A percentile compares a stretch with the other conserved stretches of the same genome.
Evolutionary conservation across 495 filamentous ascomycete genomes (phyloP).

Genomic region (Penicillium psychrofluorescens): DNA sequence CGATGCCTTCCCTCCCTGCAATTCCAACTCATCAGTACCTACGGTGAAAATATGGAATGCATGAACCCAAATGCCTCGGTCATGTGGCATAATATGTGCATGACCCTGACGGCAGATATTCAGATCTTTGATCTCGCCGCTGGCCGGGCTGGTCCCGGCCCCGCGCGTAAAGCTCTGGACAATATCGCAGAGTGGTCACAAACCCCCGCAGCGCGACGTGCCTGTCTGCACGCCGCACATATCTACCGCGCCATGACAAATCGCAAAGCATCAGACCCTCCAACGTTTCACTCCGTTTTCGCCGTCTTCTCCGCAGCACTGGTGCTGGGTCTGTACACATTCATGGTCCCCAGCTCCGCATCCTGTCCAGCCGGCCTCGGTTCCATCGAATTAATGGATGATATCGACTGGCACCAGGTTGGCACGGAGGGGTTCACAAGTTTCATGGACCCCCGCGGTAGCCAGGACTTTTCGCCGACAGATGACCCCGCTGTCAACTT

Average conservation of each 20-base stretch:
- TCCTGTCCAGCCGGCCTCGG: conserved; percentile 21
- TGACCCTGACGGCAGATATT: conserved; percentile 44
- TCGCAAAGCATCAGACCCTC: conserved; percentile 41
- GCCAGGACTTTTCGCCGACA: conserved; percentile 20
- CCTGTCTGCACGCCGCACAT: conserved; percentile 44
- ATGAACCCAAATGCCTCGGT: conserved; percentile 40
- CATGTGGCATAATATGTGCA: conserved; percentile 47
- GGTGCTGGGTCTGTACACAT: conserved; percentile 44
- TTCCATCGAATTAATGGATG: conserved; percentile 42
- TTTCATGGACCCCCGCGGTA: conserved; percentile 32
- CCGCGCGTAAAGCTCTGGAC: conserved; percentile 40
- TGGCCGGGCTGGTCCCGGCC: conserved; percentile 35
- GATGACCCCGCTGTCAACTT: conserved; percentile 39
- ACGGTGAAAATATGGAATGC: conserved; percentile 32
- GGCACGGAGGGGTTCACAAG: conserved; percentile 33
- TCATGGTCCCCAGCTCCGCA: conserved; percentile 33
- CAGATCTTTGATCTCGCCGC: conserved; percentile 46
- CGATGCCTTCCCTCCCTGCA: conserved; percentile 32
- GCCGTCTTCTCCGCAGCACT: conserved; percentile 44
- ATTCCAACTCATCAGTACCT: conserved; percentile 30
- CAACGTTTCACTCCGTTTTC: conserved; percentile 40
- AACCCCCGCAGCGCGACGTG: conserved; percentile 40
- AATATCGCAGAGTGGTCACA: conserved; percentile 45
- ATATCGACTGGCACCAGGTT: conserved; percentile 42
- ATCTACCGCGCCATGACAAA: conserved; percentile 46